phyloP scores from a whole-genome alignment of 352 stramenopile species.

The Phytophthora pseudosyringae region DNA sequence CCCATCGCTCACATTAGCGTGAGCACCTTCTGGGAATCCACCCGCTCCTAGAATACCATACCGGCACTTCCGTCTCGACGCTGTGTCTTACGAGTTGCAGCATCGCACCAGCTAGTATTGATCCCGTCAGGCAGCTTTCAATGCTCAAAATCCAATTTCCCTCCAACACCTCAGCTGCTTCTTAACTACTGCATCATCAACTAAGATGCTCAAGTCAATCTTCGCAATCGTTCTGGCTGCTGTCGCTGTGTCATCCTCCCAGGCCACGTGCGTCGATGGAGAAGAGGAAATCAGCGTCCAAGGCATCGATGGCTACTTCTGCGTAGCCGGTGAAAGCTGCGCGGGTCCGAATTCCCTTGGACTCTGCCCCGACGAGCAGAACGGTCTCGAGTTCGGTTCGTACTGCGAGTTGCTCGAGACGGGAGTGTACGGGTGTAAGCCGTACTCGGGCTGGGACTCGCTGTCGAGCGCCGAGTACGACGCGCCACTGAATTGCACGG shows the following conservation, averaged over 20 bases:
- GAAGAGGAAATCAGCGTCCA: constrained; percentile 35
- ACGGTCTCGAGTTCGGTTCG: constrained; percentile 27
- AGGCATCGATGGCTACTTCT: constrained; percentile 29
- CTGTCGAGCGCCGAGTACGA: constrained; percentile 20
- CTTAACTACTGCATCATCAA: background rate
- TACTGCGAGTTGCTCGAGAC: constrained; percentile 31
- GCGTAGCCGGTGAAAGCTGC: constrained; percentile 24
- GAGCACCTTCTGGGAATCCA: no score
- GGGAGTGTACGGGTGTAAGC: constrained; percentile 15
- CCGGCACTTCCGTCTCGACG: no score
- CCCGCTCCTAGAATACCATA: no score
- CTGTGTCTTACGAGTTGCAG: no score
- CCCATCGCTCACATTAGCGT: no score
- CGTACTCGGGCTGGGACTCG: constrained; percentile 10
- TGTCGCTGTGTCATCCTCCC: background rate
- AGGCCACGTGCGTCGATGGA: constrained; percentile 10
- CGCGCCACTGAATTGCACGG: constrained; percentile 22
- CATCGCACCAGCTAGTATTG: no score
- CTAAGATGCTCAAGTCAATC: constrained; percentile 11
- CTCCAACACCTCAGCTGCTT: background rate
- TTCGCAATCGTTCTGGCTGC: constrained; percentile 8
- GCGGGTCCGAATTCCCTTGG: constrained; percentile 10
- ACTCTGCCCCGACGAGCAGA: constrained; percentile 16
- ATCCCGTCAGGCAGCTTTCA: background rate
- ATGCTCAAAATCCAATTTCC: constrained; percentile 2